Evolutionary conservation across 129 eudicot species (phyloP).

Genomic region (Glebionis coronaria): DNA sequence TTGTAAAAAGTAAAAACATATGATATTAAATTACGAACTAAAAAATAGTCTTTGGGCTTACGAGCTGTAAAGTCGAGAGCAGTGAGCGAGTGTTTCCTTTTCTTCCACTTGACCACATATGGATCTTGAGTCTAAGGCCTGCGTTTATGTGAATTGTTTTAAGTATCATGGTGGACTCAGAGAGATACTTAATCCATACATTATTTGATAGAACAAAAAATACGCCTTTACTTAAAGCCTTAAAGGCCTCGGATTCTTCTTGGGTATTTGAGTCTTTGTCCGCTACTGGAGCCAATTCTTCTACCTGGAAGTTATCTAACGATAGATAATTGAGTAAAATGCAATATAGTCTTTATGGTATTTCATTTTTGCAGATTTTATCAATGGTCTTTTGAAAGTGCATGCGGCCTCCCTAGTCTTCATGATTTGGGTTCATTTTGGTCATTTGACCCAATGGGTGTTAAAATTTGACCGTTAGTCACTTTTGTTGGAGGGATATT

Average conservation of each 20-base stretch:
- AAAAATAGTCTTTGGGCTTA: constrained; percentile 32
- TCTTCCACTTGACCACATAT: constrained; percentile 80
- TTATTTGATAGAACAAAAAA: not conserved
- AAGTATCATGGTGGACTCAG: not conserved
- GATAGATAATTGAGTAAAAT: too few species aligned
- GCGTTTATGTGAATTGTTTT: constrained; percentile 18
- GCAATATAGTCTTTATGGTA: too few species aligned
- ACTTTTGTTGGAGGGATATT: too few species aligned
- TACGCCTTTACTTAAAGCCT: constrained; percentile 31
- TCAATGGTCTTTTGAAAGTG: too few species aligned
- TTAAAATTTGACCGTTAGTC: too few species aligned
- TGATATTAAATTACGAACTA: constrained; percentile 3
- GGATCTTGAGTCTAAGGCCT: constrained; percentile 72
- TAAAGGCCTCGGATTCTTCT: constrained; percentile 40
- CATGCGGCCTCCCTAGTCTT: too few species aligned
- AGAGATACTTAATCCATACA: too few species aligned
- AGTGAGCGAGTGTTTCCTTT: constrained; percentile 91
- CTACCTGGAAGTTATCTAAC: constrained; percentile 36
- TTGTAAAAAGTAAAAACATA: not conserved
- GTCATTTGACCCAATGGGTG: too few species aligned
- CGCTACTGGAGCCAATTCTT: constrained; percentile 43
- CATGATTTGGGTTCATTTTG: too few species aligned
- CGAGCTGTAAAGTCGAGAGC: constrained; percentile 88
- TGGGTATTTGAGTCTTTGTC: constrained; percentile 25
- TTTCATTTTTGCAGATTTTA: too few species aligned